Conservation (phyloP, 2,329 filamentous ascomycete species). For the Rhynchosporium agropyri region DNA sequence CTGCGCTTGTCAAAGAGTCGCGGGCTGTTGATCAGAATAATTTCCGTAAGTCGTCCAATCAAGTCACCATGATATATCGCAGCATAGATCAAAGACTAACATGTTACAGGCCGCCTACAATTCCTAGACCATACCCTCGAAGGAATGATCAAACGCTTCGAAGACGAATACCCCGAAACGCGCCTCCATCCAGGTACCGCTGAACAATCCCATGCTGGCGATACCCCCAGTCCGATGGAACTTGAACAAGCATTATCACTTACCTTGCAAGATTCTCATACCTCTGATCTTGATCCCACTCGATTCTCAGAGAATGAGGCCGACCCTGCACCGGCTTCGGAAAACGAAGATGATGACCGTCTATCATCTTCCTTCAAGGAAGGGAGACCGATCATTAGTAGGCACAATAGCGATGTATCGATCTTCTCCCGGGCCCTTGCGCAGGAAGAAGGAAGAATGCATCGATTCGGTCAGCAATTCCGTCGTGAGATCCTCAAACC, state of each 20-base stretch:
- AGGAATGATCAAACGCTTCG: conserved; percentile 92
- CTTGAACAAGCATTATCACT: conserved; percentile 13
- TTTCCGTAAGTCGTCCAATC: conserved; percentile 61
- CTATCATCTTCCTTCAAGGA: conserved; percentile 29
- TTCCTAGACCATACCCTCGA: conserved; percentile 89
- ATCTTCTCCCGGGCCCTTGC: conserved; percentile 65
- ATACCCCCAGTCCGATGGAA: conserved; percentile 15
- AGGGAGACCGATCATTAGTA: conserved; percentile 49
- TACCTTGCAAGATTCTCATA: conserved; percentile 21
- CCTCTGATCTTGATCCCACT: conserved; percentile 34
- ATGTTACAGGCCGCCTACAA: conserved; percentile 64
- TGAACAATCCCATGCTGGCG: conserved; percentile 29
- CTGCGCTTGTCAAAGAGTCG: conserved; percentile 76
- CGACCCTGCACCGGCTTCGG: conserved; percentile 42
- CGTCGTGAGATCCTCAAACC: conserved; percentile 62
- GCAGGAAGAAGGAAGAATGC: conserved; percentile 70
- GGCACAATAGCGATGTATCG: conserved; percentile 68
- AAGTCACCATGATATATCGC: not conserved
- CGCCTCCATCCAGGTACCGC: conserved; percentile 46
- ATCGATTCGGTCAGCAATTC: conserved; percentile 68
- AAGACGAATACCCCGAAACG: conserved; percentile 93
- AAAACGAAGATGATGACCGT: conserved; percentile 44
- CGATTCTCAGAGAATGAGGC: conserved; percentile 27
- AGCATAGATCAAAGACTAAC: not conserved
- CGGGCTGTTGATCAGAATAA: conserved; percentile 71